Evolutionary conservation across 352 stramenopile species (phyloP).

Genomic region (Phytophthora megakarya): DNA sequence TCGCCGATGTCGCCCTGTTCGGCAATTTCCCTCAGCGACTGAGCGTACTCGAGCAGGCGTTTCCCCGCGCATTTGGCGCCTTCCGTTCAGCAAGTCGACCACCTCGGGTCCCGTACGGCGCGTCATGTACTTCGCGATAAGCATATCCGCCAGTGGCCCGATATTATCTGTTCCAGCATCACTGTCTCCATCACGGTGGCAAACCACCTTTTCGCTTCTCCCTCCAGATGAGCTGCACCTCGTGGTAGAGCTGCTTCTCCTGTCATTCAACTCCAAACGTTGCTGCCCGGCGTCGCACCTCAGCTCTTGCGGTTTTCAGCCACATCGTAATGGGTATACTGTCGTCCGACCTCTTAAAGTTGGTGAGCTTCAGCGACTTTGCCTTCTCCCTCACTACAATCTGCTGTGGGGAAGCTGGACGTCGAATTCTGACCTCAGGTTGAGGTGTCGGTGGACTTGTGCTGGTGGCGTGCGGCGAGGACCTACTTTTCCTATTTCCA

Average conservation of each 20-base stretch:
- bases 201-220: conserved; percentile 9
- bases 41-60: not conserved
- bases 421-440: no score
- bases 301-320: not conserved
- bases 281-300: not conserved
- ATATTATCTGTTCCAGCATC: not conserved
- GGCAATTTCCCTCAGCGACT: not conserved
- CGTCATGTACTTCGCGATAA: conserved; percentile 3
- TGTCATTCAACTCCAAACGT: not conserved
- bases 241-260: conserved; percentile 1
- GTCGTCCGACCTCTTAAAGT: conserved; percentile 8
- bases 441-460: no score
- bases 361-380: conserved; percentile 6
- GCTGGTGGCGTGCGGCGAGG: no score
- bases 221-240: conserved; percentile 11
- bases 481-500: no score
- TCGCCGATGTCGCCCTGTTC: not conserved
- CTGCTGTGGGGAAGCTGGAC: no score
- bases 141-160: not conserved
- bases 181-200: conserved; percentile 11
- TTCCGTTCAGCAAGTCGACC: not conserved
- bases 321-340: conserved; percentile 10
- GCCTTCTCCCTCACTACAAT: conserved; percentile 3
- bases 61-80: conserved; percentile 8
- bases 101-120: conserved; percentile 7